Conservation (phyloP, 2,329 filamentous ascomycete genomes). For the Clonostachys rosea region DNA sequence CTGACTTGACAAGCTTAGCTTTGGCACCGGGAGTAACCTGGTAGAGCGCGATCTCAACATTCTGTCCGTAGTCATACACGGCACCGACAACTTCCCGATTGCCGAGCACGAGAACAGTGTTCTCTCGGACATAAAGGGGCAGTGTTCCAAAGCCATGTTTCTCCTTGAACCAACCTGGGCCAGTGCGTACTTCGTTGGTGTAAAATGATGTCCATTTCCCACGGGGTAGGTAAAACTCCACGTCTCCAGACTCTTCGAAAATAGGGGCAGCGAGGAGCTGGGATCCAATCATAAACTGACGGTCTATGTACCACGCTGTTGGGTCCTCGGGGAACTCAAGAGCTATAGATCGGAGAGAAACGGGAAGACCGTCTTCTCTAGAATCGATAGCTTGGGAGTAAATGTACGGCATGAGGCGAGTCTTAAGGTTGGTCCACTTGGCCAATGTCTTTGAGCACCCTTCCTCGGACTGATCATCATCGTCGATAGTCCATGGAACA, state of each 20-base stretch:
- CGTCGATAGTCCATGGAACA: constrained; percentile 70
- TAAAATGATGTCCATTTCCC: constrained; percentile 43
- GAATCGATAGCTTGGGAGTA: constrained; percentile 35
- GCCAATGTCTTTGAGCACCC: constrained; percentile 46
- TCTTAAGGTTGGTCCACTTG: constrained; percentile 44
- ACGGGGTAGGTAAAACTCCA: constrained; percentile 59
- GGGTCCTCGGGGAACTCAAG: constrained; percentile 68
- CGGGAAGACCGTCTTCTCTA: constrained; percentile 48
- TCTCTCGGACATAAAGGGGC: constrained; percentile 53
- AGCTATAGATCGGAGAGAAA: constrained; percentile 60
- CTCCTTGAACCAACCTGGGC: constrained; percentile 55
- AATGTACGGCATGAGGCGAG: constrained; percentile 47
- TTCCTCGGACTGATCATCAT: constrained; percentile 52
- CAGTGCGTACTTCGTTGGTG: constrained; percentile 40
- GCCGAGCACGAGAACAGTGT: constrained; percentile 41
- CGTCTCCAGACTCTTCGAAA: constrained; percentile 57
- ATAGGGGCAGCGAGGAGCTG: constrained; percentile 60
- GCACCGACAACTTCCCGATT: constrained; percentile 29
- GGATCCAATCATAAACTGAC: constrained; percentile 70
- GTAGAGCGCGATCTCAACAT: constrained; percentile 43
- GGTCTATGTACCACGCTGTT: constrained; percentile 63
- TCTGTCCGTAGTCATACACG: constrained; percentile 40
- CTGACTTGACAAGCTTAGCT: constrained; percentile 32
- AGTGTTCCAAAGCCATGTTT: constrained; percentile 53
- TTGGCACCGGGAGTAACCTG: constrained; percentile 31